These are phyloP conservation scores for Cinchona pubescens DNA, from an alignment of 257 asterid genomes.

Conservation along the genomic window DNA sequence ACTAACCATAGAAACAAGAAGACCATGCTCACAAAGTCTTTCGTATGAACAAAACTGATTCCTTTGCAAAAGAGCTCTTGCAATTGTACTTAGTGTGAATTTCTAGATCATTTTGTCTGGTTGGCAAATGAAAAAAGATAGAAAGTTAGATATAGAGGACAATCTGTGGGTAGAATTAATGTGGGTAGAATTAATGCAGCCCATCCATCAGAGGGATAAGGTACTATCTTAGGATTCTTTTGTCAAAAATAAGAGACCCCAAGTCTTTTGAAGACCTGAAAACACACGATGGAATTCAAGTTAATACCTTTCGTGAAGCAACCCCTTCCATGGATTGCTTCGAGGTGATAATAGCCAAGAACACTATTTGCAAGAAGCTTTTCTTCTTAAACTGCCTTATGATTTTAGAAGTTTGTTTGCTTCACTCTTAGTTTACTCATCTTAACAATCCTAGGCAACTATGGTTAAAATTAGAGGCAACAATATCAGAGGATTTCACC, in stretches of 20 bases:
- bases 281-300: not conserved
- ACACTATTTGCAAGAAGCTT: not conserved
- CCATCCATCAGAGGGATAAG: not conserved
- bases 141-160: not conserved
- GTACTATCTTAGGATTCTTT: not conserved
- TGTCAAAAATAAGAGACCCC: not conserved
- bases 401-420: not conserved
- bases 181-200: not conserved
- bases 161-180: not conserved
- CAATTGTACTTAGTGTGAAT: not conserved
- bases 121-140: not conserved
- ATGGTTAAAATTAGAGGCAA: not conserved
- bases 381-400: no score
- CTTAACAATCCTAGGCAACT: not conserved
- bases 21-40: slow-evolving; percentile 10
- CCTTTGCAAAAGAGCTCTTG: not conserved
- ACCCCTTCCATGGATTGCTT: not conserved
- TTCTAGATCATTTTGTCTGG: slow-evolving; percentile 1
- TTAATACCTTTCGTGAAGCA: not conserved
- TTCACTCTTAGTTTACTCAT: not conserved
- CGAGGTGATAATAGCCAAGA: slow-evolving; percentile 1
- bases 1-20: not conserved
- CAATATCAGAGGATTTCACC: no score
- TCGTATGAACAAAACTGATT: not conserved
- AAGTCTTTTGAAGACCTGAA: no score